Evolutionary conservation across 257 asterid genomes (phyloP).

Genomic region (Solanum acaule): DNA sequence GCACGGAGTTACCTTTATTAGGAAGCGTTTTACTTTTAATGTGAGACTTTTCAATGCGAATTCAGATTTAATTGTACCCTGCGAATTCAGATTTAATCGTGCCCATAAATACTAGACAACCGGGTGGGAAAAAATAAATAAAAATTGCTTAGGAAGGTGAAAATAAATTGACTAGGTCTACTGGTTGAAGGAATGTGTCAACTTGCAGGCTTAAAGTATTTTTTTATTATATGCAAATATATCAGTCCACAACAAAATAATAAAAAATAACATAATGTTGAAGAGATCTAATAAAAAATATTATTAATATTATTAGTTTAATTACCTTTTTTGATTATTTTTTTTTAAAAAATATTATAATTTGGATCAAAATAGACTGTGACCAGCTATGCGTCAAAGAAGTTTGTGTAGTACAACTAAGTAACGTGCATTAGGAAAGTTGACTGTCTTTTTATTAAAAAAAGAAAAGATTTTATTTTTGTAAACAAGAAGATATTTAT

Average conservation of each 20-base stretch:
- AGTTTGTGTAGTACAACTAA: not conserved
- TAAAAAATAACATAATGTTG: not conserved
- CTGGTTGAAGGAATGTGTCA: not conserved
- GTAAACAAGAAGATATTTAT: not conserved
- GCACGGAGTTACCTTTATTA: too few species aligned
- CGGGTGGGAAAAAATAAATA: not conserved
- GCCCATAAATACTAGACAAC: fast-evolving
- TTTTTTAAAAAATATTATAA: not conserved
- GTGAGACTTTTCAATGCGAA: too few species aligned
- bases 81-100: too few species aligned
- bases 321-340: not conserved
- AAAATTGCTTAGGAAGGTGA: not conserved
- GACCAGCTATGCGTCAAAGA: not conserved
- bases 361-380: not conserved
- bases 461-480: not conserved
- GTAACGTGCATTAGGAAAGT: not conserved
- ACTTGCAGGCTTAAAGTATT: not conserved
- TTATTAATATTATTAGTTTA: not conserved
- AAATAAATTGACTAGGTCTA: not conserved
- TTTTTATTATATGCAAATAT: not conserved
- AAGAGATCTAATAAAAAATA: not conserved
- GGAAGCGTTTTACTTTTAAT: fast-evolving
- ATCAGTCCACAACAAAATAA: slow-evolving; percentile 3
- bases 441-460: not conserved
- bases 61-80: too few species aligned